Base-by-base conservation (phyloP, 2,329 filamentous ascomycete species). In the Xylaria sp. region DNA sequence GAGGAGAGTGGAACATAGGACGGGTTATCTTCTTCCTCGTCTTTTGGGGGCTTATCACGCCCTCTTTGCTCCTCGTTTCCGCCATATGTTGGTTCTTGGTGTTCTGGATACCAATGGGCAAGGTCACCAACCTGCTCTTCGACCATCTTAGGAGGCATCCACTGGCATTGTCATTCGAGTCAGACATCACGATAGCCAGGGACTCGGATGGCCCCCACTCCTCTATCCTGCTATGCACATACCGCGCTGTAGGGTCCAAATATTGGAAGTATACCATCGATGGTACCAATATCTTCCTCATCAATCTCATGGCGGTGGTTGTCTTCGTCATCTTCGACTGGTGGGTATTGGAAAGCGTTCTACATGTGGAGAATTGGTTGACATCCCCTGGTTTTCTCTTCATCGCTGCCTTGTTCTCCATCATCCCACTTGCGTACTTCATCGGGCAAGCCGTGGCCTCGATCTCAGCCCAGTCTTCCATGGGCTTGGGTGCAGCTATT, bases 191-290 rank as follows among this genome's bases (percentile, higher is more conserved):
- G 65, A 92, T 91, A 75, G 89, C 92, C 30, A 91, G 94, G 64
- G 84, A 86, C 13, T 87, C 89, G 8, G 90, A 91, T 55, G 89
- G 89, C 18, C 89, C 91, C 23, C 91, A 93, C 53, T 91, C 92
- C 18, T 95, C 94, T 12, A 95, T 99, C 69, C 84, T 99, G 20
- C 86, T 99, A 39, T 99, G 96, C 85, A 99, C 96, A 6, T 99
- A 99, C 81, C 92, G 97, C 66, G 96, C 96, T 50, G 95, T 97
- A 13, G 96, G 96, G 13, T 85, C 90, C 73, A 95, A 95, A 80
- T 99, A 99, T 83, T 99, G 97, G 95, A 99, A 99, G 82, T 99
- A 99, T 81, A 99, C 96, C 4, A 86, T 99, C 66, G 96, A 99
- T 77, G 97, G 96, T 63, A 99, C 96, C 69, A 99, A 99, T 81